Percentiles rank a stretch among this genome's conserved stretches.
Conservation (phyloP, 1,284 basidiomycete genomes). For the Rhodofomes roseus region DNA sequence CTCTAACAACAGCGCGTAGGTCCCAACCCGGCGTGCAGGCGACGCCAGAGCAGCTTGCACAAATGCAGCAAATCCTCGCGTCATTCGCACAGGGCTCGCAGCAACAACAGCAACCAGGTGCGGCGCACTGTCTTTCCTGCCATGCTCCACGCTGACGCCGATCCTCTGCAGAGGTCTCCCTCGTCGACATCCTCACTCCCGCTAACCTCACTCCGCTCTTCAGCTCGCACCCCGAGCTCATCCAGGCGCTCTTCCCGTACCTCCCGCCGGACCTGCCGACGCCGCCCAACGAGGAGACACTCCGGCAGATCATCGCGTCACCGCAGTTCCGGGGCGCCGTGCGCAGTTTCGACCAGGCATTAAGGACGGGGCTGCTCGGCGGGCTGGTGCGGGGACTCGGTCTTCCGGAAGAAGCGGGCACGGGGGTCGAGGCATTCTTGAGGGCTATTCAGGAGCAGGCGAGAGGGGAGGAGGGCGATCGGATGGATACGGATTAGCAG, state of each 20-base stretch:
- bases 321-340: conserved; percentile 62
- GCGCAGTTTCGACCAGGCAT: conserved; percentile 68
- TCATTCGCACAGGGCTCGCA: conserved; percentile 15
- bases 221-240: conserved; percentile 58
- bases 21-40: conserved; percentile 17
- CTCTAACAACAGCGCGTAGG: not conserved
- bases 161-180: conserved; percentile 48
- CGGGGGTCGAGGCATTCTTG: conserved; percentile 67
- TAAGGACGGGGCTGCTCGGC: conserved; percentile 71
- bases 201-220: conserved; percentile 67
- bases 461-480: conserved; percentile 43
- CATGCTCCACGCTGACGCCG: conserved; percentile 1
- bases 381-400: conserved; percentile 70
- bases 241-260: conserved; percentile 69
- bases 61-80: conserved; percentile 22
- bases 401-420: conserved; percentile 74
- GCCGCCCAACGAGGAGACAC: conserved; percentile 58
- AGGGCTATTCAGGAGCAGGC: conserved; percentile 73
- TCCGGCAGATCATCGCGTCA: conserved; percentile 52
- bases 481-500: conserved; percentile 65
- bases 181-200: conserved; percentile 73
- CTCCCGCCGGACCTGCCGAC: conserved; percentile 70
- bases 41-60: conserved; percentile 24
- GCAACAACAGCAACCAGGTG: conserved; percentile 11
- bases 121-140: not conserved